phyloP scores from a whole-genome alignment of 148 eudicot genomes.

The Rhododendron griersonianum region DNA sequence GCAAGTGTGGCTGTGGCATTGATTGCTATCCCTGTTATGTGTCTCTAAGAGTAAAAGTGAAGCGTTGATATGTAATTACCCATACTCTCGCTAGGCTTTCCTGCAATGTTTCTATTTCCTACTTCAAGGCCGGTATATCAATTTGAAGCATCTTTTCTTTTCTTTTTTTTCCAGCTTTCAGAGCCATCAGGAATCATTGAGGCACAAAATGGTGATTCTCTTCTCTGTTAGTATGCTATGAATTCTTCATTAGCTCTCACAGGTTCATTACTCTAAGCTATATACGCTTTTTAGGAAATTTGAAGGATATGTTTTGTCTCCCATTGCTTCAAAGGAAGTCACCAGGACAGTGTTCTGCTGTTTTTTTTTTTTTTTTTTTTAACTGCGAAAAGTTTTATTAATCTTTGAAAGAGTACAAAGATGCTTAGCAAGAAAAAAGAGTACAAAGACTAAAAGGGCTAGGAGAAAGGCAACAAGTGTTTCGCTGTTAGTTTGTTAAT shows the following conservation, averaged over 20 bases:
- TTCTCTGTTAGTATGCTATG: constrained; percentile 13
- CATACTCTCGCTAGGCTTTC: neutral
- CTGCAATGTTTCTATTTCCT: neutral
- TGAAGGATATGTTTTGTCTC: neutral
- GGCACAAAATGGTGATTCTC: constrained; percentile 61
- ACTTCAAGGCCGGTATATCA: neutral
- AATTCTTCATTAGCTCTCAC: neutral
- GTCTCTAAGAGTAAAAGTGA: neutral
- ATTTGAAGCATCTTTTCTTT: neutral
- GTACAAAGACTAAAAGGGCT: too few relatives aligned
- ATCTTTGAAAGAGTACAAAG: too few relatives aligned
- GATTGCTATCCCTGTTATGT: neutral
- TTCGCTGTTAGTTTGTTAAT: neutral
- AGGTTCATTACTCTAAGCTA: neutral
- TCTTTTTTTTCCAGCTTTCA: constrained; percentile 61
- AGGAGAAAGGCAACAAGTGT: neutral
- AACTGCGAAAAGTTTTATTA: too few relatives aligned
- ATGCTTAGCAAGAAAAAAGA: too few relatives aligned
- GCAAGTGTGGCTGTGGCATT: neutral
- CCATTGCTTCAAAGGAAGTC: neutral
- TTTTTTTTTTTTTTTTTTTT: too few relatives aligned
- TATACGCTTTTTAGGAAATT: neutral
- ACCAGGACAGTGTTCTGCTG: neutral
- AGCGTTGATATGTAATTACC: neutral
- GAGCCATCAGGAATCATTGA: constrained; percentile 94